These are phyloP conservation scores for Comarum palustre DNA, from an alignment of 306 rosid genomes.

Conservation along the genomic window DNA sequence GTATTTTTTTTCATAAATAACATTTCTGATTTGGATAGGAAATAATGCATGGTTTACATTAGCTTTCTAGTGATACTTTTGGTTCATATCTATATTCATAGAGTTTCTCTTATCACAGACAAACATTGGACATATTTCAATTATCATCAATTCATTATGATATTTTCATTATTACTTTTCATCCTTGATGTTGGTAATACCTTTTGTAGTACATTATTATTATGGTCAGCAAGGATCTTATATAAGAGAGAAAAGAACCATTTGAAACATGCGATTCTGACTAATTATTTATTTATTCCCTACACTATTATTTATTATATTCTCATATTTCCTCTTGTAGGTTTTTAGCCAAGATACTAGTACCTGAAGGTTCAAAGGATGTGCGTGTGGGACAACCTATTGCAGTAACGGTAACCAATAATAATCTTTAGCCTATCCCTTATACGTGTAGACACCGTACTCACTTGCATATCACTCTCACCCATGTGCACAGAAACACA, in stretches of 20 bases:
- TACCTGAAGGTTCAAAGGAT: conserved; percentile 86
- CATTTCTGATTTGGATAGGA: not conserved
- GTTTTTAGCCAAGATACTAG: conserved; percentile 87
- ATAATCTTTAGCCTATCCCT: conserved; percentile 17
- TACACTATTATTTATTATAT: not conserved
- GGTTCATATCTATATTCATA: not conserved
- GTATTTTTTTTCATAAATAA: not conserved
- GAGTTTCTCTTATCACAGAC: conserved; percentile 7
- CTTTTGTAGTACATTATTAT: not conserved
- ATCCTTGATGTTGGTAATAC: not conserved
- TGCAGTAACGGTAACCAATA: conserved; percentile 64
- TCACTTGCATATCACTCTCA: not conserved
- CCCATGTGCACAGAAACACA: not conserved
- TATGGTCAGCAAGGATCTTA: not conserved
- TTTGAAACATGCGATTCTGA: conserved; percentile 15
- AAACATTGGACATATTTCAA: not conserved
- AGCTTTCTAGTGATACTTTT: conserved; percentile 15
- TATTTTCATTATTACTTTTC: not conserved
- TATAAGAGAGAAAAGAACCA: conserved; percentile 16
- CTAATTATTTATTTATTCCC: conserved; percentile 27
- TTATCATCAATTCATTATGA: not conserved
- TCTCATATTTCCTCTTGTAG: conserved; percentile 35
- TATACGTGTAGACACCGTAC: not conserved
- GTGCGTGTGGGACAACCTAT: conserved; percentile 89
- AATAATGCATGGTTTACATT: not conserved